Conservation (phyloP, 441 rosid genomes). For the Breynia disticha region DNA sequence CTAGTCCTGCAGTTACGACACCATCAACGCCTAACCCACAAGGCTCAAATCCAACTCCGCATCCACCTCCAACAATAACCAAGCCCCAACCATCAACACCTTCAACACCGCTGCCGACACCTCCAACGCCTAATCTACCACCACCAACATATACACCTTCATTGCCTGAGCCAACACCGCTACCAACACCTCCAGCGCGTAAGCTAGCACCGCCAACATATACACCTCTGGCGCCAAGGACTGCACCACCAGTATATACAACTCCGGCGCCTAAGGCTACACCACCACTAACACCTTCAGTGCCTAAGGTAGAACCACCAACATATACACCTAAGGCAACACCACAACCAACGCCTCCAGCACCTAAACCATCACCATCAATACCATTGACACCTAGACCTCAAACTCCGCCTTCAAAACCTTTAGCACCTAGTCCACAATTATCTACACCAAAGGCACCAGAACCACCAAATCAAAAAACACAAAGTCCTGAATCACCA, state of each 20-base stretch:
- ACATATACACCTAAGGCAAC: neutral
- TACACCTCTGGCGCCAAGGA: slow-evolving; percentile 9
- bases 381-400: slow-evolving; percentile 15
- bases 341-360: neutral
- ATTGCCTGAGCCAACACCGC: slow-evolving; percentile 15
- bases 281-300: neutral
- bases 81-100: slow-evolving; percentile 7
- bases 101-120: slow-evolving; percentile 3
- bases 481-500: neutral
- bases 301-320: slow-evolving; percentile 6
- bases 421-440: neutral
- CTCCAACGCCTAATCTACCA: neutral
- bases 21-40: slow-evolving; percentile 1
- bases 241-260: neutral
- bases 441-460: slow-evolving; percentile 6
- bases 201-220: neutral
- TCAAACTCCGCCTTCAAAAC: slow-evolving; percentile 7
- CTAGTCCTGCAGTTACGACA: slow-evolving; percentile 1
- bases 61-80: slow-evolving; percentile 4
- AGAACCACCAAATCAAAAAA: neutral
- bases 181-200: slow-evolving; percentile 6
- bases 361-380: slow-evolving; percentile 2
- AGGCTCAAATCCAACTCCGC: neutral
- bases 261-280: slow-evolving; percentile 4
- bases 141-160: slow-evolving; percentile 8